Conservation (phyloP, 2,329 filamentous ascomycete species). For the Plectosphaerella plurivora region DNA sequence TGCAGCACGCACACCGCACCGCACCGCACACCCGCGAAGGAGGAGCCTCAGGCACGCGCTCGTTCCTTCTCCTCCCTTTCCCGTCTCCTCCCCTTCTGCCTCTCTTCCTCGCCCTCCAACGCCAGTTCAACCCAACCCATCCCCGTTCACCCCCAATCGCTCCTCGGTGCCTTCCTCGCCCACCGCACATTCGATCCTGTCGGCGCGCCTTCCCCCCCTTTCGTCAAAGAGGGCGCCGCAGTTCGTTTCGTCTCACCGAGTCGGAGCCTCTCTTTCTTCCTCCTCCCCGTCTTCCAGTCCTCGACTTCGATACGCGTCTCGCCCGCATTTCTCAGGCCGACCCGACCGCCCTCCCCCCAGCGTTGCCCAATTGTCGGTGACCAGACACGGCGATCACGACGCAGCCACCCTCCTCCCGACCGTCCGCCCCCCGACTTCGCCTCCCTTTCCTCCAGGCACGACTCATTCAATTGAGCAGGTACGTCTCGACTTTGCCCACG, state of each 20-base stretch:
- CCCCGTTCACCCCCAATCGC: background rate
- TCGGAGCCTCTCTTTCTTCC: background rate
- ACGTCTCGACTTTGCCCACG: background rate
- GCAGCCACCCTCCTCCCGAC: background rate
- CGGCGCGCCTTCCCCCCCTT: background rate
- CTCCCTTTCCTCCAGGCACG: background rate
- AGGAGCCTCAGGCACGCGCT: background rate
- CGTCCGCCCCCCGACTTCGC: background rate
- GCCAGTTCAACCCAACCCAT: background rate
- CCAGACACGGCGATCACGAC: background rate
- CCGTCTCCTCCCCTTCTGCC: background rate
- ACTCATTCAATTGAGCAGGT: slow-evolving; percentile 1
- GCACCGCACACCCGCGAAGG: background rate
- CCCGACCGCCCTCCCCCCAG: background rate
- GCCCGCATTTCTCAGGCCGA: background rate
- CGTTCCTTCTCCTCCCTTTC: background rate
- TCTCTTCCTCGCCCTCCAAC: background rate
- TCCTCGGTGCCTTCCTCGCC: background rate
- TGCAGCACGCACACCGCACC: background rate
- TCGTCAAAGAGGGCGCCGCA: background rate
- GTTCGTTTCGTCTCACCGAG: background rate
- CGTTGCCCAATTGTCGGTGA: slow-evolving; percentile 1
- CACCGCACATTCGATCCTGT: background rate
- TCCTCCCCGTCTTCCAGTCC: background rate
- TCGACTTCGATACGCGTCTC: background rate